Percentiles rank a stretch among this genome's conserved stretches.
Evolutionary conservation across 768 basidiomycete species (phyloP).

Genomic region (Russula foetens): DNA sequence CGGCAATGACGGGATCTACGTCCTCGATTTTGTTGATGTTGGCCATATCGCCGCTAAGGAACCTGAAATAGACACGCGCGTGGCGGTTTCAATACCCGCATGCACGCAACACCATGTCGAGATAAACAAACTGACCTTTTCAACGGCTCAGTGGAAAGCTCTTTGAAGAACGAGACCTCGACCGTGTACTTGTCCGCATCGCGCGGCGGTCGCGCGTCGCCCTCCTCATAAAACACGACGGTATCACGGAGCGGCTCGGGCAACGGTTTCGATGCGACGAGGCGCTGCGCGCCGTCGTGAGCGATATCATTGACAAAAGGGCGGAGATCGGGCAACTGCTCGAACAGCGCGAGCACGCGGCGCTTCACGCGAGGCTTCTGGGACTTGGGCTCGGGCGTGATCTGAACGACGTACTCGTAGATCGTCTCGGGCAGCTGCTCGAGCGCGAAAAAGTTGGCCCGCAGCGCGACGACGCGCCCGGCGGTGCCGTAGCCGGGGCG

Average conservation of each 20-base stretch:
- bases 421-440: slow-evolving; percentile 38
- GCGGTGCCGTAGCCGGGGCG: slow-evolving; percentile 24
- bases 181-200: slow-evolving; percentile 36
- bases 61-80: slow-evolving; percentile 30
- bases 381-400: slow-evolving; percentile 39
- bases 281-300: slow-evolving; percentile 36
- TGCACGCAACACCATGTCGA: not conserved
- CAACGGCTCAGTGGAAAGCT: slow-evolving; percentile 28
- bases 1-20: slow-evolving; percentile 49
- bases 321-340: slow-evolving; percentile 30
- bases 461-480: slow-evolving; percentile 35
- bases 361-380: slow-evolving; percentile 34
- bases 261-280: slow-evolving; percentile 35
- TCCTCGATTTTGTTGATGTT: slow-evolving; percentile 42
- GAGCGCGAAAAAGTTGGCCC: slow-evolving; percentile 59
- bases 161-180: slow-evolving; percentile 27
- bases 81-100: not conserved
- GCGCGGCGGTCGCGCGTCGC: slow-evolving; percentile 27
- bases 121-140: slow-evolving; percentile 26
- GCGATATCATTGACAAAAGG: slow-evolving; percentile 40
- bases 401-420: slow-evolving; percentile 50
- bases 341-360: slow-evolving; percentile 50
- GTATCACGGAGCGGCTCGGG: slow-evolving; percentile 30
- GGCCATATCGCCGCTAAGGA: slow-evolving; percentile 46
- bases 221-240: slow-evolving; percentile 35